Conservation (phyloP, 345 rosid genomes). For the Draba incana region DNA sequence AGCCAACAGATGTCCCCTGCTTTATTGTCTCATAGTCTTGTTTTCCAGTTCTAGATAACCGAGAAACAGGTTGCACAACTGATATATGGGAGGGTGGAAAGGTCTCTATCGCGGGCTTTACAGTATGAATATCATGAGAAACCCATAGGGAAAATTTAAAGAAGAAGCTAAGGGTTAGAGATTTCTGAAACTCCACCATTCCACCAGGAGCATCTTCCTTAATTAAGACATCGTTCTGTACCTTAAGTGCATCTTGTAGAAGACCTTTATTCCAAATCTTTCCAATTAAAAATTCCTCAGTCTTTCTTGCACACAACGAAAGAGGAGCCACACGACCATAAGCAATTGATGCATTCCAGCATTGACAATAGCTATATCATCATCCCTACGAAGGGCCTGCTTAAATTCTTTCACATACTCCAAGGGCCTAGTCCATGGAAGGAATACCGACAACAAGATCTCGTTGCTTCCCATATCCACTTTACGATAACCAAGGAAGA, state of each 20-base stretch:
- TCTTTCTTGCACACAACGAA: constrained; percentile 60
- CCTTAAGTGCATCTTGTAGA: constrained; percentile 62
- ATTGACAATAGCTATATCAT: no score
- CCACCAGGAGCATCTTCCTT: constrained; percentile 94
- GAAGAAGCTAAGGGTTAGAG: constrained; percentile 85
- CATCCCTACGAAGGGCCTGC: constrained; percentile 94
- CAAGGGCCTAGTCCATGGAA: constrained; percentile 86
- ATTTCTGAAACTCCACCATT: constrained; percentile 92
- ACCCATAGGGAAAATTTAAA: constrained; percentile 92
- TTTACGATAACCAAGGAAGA: constrained; percentile 83
- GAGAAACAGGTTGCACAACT: constrained; percentile 61
- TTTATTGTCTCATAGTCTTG: constrained; percentile 78
- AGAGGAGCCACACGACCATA: constrained; percentile 95
- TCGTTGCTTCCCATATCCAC: constrained; percentile 74
- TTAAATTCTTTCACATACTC: constrained; percentile 96
- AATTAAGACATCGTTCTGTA: constrained; percentile 62
- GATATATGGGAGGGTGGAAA: constrained; percentile 68
- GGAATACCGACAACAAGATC: constrained; percentile 73
- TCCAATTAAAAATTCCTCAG: constrained; percentile 65
- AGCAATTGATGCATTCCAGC: constrained; percentile 64
- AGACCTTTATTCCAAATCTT: constrained; percentile 70
- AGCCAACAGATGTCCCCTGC: constrained; percentile 84
- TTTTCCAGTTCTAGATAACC: constrained; percentile 62
- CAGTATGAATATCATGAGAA: constrained; percentile 54
- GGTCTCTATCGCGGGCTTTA: constrained; percentile 45